These are phyloP conservation scores for Magnolia officinalis DNA, from an alignment of 164 flowering plant genomes.

Conservation along the genomic window DNA sequence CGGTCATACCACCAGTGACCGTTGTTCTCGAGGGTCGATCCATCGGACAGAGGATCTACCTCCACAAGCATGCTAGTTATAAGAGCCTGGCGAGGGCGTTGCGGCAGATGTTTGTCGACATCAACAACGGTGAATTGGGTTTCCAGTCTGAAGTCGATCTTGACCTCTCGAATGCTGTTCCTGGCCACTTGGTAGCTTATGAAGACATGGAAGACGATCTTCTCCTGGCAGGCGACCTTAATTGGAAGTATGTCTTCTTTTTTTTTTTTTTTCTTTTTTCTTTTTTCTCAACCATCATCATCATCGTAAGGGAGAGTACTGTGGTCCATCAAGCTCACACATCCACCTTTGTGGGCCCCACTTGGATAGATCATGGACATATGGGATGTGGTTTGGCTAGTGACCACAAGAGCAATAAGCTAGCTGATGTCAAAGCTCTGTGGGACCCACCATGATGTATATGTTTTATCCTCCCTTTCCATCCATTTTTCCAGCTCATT, in stretches of 20 bases:
- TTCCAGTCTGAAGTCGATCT: conserved; percentile 16
- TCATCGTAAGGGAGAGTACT: not conserved
- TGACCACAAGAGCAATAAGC: too few relatives aligned
- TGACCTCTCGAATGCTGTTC: conserved; percentile 65
- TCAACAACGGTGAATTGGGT: conserved; percentile 3
- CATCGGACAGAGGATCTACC: conserved; percentile 73
- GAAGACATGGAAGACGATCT: conserved; percentile 88
- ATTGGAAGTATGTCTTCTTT: conserved; percentile 59
- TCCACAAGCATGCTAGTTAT: conserved; percentile 60
- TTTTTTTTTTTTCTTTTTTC: not conserved
- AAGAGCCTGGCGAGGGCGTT: conserved; percentile 61
- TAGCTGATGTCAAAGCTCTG: too few relatives aligned
- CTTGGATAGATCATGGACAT: too few relatives aligned
- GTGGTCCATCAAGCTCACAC: too few relatives aligned
- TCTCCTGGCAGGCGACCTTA: conserved; percentile 80
- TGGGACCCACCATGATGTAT: too few relatives aligned
- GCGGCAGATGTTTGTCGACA: conserved; percentile 58
- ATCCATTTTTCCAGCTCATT: too few relatives aligned
- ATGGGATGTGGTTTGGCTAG: too few relatives aligned
- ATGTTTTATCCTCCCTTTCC: too few relatives aligned
- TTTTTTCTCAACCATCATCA: not conserved
- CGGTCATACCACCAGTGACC: conserved; percentile 61
- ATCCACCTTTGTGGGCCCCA: too few relatives aligned
- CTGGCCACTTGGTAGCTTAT: conserved; percentile 74
- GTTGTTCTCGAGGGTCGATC: conserved; percentile 81